These are phyloP conservation scores for Euclidium syriacum DNA, from an alignment of 345 rosid species.

Conservation along the genomic window DNA sequence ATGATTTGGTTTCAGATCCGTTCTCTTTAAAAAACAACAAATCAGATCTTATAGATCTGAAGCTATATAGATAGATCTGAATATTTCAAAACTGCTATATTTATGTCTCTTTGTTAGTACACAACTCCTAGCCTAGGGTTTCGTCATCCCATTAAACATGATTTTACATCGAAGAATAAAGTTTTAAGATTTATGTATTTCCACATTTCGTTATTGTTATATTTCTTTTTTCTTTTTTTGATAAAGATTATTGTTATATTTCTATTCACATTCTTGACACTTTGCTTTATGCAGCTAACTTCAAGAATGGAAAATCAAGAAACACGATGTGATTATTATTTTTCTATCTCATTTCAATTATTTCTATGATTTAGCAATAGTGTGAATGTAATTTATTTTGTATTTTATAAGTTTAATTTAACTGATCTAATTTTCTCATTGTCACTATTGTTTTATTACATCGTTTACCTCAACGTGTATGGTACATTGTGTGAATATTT, in stretches of 20 bases:
- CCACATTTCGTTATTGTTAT: neutral
- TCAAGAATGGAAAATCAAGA: neutral
- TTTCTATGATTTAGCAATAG: neutral
- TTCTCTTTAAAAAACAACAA: neutral
- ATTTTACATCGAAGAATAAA: neutral
- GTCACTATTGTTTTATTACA: neutral
- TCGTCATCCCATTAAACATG: neutral
- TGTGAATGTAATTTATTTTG: neutral
- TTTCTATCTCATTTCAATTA: neutral
- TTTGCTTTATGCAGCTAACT: constrained; percentile 4
- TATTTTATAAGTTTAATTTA: neutral
- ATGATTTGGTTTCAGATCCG: constrained; percentile 22
- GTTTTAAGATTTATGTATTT: neutral
- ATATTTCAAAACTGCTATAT: neutral
- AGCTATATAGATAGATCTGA: constrained; percentile 13
- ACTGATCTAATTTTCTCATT: neutral
- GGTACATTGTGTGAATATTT: neutral
- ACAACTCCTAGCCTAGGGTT: constrained; percentile 21
- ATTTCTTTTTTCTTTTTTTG: neutral
- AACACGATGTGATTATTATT: neutral
- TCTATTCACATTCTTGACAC: neutral
- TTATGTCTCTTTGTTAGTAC: constrained; percentile 5
- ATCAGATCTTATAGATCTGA: constrained; percentile 28
- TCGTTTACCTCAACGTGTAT: too few relatives aligned
- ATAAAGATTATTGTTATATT: neutral